These are phyloP conservation scores for Eragrostis tef DNA, from an alignment of 202 grass and related monocot genomes.

Conservation along the genomic window DNA sequence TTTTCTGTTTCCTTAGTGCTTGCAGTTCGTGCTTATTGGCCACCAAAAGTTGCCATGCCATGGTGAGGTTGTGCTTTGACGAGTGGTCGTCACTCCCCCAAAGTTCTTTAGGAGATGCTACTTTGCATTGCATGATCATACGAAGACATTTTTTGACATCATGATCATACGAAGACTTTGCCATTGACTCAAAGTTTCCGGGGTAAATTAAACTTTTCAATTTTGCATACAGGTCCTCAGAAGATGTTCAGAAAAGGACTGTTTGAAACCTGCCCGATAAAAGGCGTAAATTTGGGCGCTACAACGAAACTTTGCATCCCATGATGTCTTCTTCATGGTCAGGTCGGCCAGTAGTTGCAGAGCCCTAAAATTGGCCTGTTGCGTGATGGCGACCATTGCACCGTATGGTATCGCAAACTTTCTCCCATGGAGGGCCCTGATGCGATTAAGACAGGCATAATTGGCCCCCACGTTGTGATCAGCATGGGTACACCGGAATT, in stretches of 20 bases:
- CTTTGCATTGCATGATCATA: neutral
- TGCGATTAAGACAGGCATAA: conserved; percentile 16
- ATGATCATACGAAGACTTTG: conserved; percentile 13
- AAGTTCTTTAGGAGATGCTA: conserved; percentile 23
- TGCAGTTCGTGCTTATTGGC: neutral
- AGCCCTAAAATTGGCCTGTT: conserved; percentile 28
- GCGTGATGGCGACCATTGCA: conserved; percentile 44
- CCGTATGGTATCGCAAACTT: neutral
- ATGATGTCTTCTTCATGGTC: neutral
- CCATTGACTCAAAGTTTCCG: conserved; percentile 15
- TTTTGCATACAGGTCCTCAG: neutral
- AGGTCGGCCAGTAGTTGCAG: neutral
- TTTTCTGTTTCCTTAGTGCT: neutral
- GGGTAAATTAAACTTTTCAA: neutral
- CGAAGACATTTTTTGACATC: conserved; percentile 14
- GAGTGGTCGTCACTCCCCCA: conserved; percentile 30
- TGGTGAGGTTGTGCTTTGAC: conserved; percentile 38
- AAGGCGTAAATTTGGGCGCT: neutral
- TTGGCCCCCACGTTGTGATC: conserved; percentile 31
- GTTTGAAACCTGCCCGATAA: neutral
- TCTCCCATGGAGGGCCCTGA: conserved; percentile 36
- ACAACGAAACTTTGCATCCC: neutral
- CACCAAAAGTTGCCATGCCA: conserved; percentile 7
- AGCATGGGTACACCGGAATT: conserved; percentile 35
- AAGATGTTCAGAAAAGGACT: neutral